phyloP scores from a whole-genome alignment of 164 flowering plant genomes.

The Annona cherimola region DNA sequence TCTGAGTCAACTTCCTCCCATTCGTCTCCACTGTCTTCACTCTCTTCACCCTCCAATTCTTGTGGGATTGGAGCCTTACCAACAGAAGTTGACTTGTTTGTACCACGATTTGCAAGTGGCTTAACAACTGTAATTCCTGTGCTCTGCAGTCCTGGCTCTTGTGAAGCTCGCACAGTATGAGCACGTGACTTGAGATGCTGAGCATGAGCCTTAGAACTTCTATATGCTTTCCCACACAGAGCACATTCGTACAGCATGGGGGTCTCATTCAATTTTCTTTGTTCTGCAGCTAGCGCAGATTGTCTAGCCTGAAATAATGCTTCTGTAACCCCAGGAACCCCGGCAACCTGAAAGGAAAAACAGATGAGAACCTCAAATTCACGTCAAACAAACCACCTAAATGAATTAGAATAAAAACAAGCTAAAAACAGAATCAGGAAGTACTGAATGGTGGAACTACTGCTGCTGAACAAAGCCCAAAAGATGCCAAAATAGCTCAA shows the following conservation, averaged over 20 bases:
- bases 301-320: conserved; percentile 75
- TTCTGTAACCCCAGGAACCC: conserved; percentile 97
- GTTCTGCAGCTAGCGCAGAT: conserved; percentile 72
- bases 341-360: conserved; percentile 56
- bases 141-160: conserved; percentile 22
- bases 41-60: conserved; percentile 34
- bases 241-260: conserved; percentile 82
- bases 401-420: background rate
- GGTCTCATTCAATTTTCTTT: conserved; percentile 41
- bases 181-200: conserved; percentile 79
- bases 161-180: conserved; percentile 60
- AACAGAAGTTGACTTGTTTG: conserved; percentile 13
- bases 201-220: conserved; percentile 84
- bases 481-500: too few species aligned
- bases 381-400: background rate
- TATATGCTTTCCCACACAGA: conserved; percentile 71
- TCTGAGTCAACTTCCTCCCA: conserved; percentile 85
- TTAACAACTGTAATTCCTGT: conserved; percentile 47
- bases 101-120: conserved; percentile 51
- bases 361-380: background rate
- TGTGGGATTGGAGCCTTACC: conserved; percentile 17
- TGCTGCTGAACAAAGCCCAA: too few species aligned
- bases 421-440: background rate
- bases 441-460: background rate
- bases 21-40: conserved; percentile 69